phyloP scores from a whole-genome alignment of 2,329 filamentous ascomycete species.

The Chalaropsis thielavioides region DNA sequence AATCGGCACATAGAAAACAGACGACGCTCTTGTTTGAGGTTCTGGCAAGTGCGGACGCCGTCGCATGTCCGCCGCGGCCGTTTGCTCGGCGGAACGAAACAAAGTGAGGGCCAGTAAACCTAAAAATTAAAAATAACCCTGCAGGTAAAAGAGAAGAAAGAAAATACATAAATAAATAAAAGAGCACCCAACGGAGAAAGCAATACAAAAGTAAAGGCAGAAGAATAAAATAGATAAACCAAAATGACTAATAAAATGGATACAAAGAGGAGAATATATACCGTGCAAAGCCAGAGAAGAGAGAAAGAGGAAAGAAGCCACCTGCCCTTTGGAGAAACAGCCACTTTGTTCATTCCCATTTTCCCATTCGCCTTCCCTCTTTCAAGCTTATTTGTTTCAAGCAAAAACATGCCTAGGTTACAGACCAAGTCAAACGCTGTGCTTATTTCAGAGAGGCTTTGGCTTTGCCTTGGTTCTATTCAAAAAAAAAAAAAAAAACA shows the following conservation, averaged over 20 bases:
- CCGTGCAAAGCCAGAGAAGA: not conserved
- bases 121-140: no score
- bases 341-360: not conserved
- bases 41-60: not conserved
- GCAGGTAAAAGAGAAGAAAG: not conserved
- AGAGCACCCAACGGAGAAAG: not conserved
- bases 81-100: not conserved
- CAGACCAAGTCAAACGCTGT: conserved; percentile 2
- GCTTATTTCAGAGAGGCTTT: not conserved
- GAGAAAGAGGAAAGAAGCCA: not conserved
- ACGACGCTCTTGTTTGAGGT: not conserved
- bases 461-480: no score
- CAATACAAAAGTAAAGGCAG: not conserved
- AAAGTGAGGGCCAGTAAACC: not conserved
- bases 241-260: not conserved
- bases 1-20: not conserved
- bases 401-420: conserved; percentile 3
- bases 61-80: not conserved
- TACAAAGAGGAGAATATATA: not conserved
- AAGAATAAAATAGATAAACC: not conserved
- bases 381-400: conserved; percentile 8
- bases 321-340: not conserved
- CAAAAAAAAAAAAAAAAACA: not conserved
- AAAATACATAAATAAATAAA: not conserved
- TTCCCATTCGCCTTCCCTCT: not conserved